These are phyloP conservation scores for Sarocladium kiliense DNA, from an alignment of 2,329 filamentous ascomycete species.

Conservation along the genomic window DNA sequence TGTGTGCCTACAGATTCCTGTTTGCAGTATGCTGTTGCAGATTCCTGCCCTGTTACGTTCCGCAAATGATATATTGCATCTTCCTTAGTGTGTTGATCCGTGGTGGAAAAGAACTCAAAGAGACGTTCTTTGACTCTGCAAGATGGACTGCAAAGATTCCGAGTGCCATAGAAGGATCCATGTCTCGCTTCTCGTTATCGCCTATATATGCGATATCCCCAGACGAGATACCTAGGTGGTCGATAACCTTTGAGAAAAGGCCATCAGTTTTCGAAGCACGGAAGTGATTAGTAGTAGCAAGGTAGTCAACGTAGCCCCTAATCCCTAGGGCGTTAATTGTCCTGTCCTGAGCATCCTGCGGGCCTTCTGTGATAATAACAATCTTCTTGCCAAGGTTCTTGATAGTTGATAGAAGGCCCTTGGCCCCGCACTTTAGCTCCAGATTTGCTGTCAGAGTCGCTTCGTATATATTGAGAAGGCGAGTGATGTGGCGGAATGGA, in stretches of 20 bases:
- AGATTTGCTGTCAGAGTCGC: conserved; percentile 21
- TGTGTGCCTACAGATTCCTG: too few species aligned
- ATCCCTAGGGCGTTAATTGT: conserved; percentile 27
- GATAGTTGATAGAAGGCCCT: conserved; percentile 27
- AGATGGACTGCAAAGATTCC: conserved; percentile 24
- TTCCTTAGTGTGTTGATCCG: conserved; percentile 14
- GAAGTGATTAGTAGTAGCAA: conserved; percentile 26
- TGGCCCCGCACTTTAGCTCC: conserved; percentile 29
- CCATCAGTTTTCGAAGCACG: conserved; percentile 21
- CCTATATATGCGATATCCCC: conserved; percentile 23
- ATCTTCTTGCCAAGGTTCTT: conserved; percentile 30
- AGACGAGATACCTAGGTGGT: conserved; percentile 19
- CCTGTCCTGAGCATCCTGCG: conserved; percentile 40
- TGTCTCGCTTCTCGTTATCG: conserved; percentile 23
- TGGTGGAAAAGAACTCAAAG: conserved; percentile 11
- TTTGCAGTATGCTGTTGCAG: too few species aligned
- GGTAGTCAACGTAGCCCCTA: conserved; percentile 20
- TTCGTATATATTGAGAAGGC: conserved; percentile 26
- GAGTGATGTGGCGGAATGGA: conserved; percentile 21
- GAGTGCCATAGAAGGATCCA: conserved; percentile 20
- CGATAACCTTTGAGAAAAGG: conserved; percentile 21
- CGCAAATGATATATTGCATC: conserved; percentile 12
- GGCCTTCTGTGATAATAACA: conserved; percentile 40
- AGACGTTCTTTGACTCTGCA: conserved; percentile 13
- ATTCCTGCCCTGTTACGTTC: too few species aligned